A percentile compares a stretch with the other conserved stretches of the same genome.
Conservation (phyloP, 192 early-diverging fungal species). For the Backusella liffmaniae region DNA sequence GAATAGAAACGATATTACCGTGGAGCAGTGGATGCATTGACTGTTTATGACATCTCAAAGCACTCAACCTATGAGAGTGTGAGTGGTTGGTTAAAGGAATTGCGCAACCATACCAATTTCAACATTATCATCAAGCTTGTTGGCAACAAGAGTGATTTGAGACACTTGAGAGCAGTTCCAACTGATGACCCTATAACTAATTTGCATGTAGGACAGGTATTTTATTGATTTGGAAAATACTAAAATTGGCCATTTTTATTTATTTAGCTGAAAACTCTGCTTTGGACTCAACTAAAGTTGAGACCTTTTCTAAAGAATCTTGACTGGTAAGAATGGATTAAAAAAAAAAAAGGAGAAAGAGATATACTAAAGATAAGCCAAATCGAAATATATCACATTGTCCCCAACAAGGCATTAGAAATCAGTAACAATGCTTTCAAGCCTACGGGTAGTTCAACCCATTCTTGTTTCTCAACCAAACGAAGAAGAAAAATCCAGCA, state of each 20-base stretch:
- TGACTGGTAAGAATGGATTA: constrained; percentile 67
- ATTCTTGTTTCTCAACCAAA: constrained; percentile 63
- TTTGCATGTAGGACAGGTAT: constrained; percentile 77
- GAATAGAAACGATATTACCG: constrained; percentile 75
- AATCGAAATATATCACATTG: constrained; percentile 92
- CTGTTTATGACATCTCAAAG: constrained; percentile 98
- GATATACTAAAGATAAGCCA: not conserved
- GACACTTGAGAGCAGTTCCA: constrained; percentile 91
- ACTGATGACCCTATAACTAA: constrained; percentile 93
- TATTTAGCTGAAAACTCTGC: constrained; percentile 86
- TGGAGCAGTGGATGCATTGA: constrained; percentile 92
- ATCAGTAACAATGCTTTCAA: constrained; percentile 65
- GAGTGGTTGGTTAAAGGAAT: constrained; percentile 95
- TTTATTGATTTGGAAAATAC: not conserved
- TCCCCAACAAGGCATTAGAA: constrained; percentile 95
- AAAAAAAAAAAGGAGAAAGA: not conserved
- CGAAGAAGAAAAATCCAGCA: constrained; percentile 57
- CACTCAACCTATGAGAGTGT: constrained; percentile 95
- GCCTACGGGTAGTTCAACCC: constrained; percentile 65
- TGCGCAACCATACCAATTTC: constrained; percentile 92
- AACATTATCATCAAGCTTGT: constrained; percentile 99
- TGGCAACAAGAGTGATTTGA: constrained; percentile 98
- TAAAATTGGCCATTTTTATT: not conserved
- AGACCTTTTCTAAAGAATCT: constrained; percentile 94
- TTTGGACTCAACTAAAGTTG: constrained; percentile 95